phyloP scores from a whole-genome alignment of 2,329 filamentous ascomycete species.

The Cladobotryum protrusum region DNA sequence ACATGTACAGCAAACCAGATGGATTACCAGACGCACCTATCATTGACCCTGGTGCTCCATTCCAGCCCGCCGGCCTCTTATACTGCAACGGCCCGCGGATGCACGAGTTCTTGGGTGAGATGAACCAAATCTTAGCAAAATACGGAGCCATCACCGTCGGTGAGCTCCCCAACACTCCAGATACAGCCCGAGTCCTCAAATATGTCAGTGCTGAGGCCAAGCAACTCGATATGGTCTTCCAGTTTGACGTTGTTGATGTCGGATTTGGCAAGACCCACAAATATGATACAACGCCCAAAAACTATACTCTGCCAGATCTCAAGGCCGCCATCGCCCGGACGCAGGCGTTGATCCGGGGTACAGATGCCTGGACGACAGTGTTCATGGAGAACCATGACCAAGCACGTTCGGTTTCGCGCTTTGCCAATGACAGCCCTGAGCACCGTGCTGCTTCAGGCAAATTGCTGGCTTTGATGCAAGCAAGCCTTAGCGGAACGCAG shows the following conservation, averaged over 20 bases:
- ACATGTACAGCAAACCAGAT: slow-evolving; percentile 61
- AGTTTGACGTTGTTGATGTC: slow-evolving; percentile 58
- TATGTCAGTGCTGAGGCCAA: slow-evolving; percentile 54
- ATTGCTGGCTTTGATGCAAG: slow-evolving; percentile 50
- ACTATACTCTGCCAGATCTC: slow-evolving; percentile 42
- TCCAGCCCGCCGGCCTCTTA: slow-evolving; percentile 49
- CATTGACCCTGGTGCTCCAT: slow-evolving; percentile 37
- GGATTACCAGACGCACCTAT: slow-evolving; percentile 53
- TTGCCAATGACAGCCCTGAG: slow-evolving; percentile 42
- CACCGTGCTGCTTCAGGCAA: slow-evolving; percentile 47
- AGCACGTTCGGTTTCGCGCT: slow-evolving; percentile 51
- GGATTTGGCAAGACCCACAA: slow-evolving; percentile 46
- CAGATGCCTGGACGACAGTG: slow-evolving; percentile 56
- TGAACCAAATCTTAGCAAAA: slow-evolving; percentile 52
- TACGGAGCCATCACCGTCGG: slow-evolving; percentile 67
- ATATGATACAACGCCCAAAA: slow-evolving; percentile 42
- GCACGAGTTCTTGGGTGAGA: slow-evolving; percentile 61
- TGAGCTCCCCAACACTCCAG: slow-evolving; percentile 59
- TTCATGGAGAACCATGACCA: slow-evolving; percentile 64
- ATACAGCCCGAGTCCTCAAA: slow-evolving; percentile 48
- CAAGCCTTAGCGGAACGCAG: slow-evolving; percentile 50
- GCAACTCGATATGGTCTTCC: slow-evolving; percentile 65
- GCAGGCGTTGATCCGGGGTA: slow-evolving; percentile 46
- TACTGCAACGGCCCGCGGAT: slow-evolving; percentile 64
- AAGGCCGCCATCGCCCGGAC: slow-evolving; percentile 43